Conservation (phyloP, 2,329 filamentous ascomycete genomes). For the Xylariaceae sp. region DNA sequence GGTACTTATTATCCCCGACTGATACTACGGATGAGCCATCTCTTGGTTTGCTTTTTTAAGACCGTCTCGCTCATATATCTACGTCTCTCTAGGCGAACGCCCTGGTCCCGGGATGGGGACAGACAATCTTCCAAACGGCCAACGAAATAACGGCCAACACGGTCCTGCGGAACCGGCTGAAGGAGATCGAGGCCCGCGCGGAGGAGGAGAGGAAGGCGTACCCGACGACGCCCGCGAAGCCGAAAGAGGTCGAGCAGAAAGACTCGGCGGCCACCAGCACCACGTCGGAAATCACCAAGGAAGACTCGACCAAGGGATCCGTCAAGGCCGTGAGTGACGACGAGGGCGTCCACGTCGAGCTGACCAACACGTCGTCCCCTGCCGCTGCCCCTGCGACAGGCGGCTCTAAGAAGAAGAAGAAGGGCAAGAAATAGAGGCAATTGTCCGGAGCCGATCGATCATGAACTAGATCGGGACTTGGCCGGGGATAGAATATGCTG, state of each 20-base stretch:
- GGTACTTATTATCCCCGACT: conserved; percentile 51
- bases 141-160: conserved; percentile 92
- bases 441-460: not conserved
- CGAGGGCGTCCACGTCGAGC: conserved; percentile 73
- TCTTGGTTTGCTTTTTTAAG: not conserved
- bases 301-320: conserved; percentile 66
- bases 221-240: conserved; percentile 91
- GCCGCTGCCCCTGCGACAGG: no score
- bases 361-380: conserved; percentile 34
- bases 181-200: conserved; percentile 68
- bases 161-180: conserved; percentile 66
- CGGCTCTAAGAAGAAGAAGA: conserved; percentile 51
- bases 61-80: conserved; percentile 1
- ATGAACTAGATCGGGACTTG: no score
- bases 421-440: conserved; percentile 52
- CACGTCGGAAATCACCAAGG: conserved; percentile 55
- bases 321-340: conserved; percentile 53
- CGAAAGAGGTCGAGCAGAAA: conserved; percentile 63
- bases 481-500: no score
- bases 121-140: conserved; percentile 92
- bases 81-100: conserved; percentile 70
- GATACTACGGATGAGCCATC: no score
- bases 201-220: conserved; percentile 57
- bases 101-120: conserved; percentile 82
- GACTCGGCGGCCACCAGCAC: no score